Evolutionary conservation across 75 land plant genomes (phyloP).

Genomic region (Pinus albicaulis): DNA sequence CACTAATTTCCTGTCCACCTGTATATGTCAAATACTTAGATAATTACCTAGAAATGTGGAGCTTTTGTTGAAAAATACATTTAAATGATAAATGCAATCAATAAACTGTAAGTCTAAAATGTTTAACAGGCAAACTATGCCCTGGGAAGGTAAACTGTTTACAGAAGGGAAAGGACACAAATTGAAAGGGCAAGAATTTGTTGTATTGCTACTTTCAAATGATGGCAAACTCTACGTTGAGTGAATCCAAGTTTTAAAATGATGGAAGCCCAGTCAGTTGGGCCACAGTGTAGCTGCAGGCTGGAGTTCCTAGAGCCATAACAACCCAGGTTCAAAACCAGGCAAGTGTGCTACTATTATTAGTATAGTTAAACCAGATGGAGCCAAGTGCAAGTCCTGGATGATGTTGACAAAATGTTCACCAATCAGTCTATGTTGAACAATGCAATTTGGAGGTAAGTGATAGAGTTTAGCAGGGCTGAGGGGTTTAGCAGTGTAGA

Average conservation of each 20-base stretch:
- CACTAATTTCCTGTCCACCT: slow-evolving; percentile 96
- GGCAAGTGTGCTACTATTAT: no score
- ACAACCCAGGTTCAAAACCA: no score
- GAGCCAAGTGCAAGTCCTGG: no score
- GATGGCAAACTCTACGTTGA: background rate
- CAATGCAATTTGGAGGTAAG: no score
- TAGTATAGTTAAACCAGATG: no score
- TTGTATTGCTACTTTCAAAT: background rate
- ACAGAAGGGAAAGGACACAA: background rate
- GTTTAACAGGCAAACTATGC: background rate
- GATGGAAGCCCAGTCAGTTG: background rate
- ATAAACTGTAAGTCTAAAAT: background rate
- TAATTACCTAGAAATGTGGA: background rate
- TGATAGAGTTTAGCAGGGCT: no score
- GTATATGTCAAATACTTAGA: slow-evolving; percentile 12
- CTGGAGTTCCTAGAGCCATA: no score
- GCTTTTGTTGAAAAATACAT: background rate
- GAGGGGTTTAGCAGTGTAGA: no score
- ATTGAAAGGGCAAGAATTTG: background rate
- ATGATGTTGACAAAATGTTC: no score
- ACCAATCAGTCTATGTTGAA: no score
- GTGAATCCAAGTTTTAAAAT: background rate
- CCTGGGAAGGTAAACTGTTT: background rate
- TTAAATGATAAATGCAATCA: background rate
- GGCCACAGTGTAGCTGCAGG: no score